These are phyloP conservation scores for Talaromyces sp. DNA, from an alignment of 2,329 filamentous ascomycete genomes.

Conservation along the genomic window DNA sequence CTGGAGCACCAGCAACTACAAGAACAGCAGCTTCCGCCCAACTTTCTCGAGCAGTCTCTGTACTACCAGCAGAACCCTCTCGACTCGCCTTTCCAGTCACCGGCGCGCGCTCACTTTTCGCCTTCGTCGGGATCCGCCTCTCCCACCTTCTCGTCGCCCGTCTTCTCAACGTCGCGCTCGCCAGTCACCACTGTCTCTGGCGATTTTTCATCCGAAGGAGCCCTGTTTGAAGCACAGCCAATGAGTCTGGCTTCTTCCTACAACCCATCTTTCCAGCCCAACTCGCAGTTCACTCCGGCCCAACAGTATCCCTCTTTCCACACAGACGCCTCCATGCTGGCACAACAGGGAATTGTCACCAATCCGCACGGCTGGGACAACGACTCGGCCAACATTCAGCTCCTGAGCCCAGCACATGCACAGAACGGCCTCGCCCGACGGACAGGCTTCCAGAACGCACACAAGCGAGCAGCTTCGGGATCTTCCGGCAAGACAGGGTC, in stretches of 20 bases:
- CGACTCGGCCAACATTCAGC: conserved; percentile 29
- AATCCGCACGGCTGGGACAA: conserved; percentile 27
- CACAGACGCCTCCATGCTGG: conserved; percentile 29
- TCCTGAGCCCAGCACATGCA: conserved; percentile 29
- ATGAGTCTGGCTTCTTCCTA: conserved; percentile 36
- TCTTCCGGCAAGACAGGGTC: conserved; percentile 36
- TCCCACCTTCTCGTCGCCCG: conserved; percentile 20
- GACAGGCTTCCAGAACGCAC: conserved; percentile 15
- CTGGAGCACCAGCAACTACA: conserved; percentile 26
- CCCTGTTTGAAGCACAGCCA: conserved; percentile 26
- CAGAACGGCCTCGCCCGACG: conserved; percentile 19
- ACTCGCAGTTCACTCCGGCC: conserved; percentile 24
- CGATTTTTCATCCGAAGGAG: conserved; percentile 23
- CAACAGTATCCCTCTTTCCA: conserved; percentile 20
- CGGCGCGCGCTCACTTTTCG: conserved; percentile 23
- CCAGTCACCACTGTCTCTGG: conserved; percentile 20
- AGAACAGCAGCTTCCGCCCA: conserved; percentile 32
- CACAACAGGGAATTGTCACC: conserved; percentile 28
- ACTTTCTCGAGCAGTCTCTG: conserved; percentile 16
- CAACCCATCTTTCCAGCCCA: conserved; percentile 30
- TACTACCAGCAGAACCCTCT: conserved; percentile 16
- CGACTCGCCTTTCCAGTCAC: conserved; percentile 30
- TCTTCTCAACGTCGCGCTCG: conserved; percentile 24
- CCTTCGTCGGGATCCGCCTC: conserved; percentile 32
- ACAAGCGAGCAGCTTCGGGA: conserved; percentile 36